Base-by-base conservation (phyloP, 495 filamentous ascomycete species). In the Daldinia childiae region DNA sequence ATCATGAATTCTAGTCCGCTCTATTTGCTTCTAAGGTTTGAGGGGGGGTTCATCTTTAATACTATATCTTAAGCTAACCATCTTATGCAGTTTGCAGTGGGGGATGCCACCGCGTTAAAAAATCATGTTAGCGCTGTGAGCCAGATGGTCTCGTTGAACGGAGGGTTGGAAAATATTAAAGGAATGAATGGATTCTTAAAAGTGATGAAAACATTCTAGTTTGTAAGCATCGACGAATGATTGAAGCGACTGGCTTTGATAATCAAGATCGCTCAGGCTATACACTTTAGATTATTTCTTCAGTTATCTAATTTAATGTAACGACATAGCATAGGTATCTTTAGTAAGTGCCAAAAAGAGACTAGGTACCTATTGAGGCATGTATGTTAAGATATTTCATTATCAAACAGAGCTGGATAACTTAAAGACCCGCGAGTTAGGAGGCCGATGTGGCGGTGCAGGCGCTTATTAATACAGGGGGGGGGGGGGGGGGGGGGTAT, bases 121-220 rank as follows among this genome's bases (percentile, higher is more conserved):
- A 34, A n/a, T 4, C 48, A 64, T 8, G 41, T 55, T 12, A 24
- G 27, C 24, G 48, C 61, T 41, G 17, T 55, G 21, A 19, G 4
- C n/a, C 30, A 63, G 12, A 54, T 63, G 60, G 48, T 63, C 17
- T 39, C 8, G 1, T 6, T 63, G 6, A 63, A 63, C n/a, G 60
- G 60, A 11, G 60, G 60, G 0, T 39, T 63, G 4, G 34, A 39
- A 12, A 63, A 19, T 17, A 39, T 63, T 24, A 41, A 41, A 11
- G 61, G 50, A 24, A 64, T 64, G 61, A 63, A 63, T 39, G 60
- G 60, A 4, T 54, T 54, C 12, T 41, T 63, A 14, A 52, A 48
- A 19, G 8, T n/a, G 12, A 63, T 63, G 48, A 27, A 1, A 30
- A 63, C 26, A 32, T 29, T 26, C 39, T 61, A 1, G 27, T 17